Percentiles rank a stretch among this genome's conserved stretches.
phyloP scores from a whole-genome alignment of 2,329 filamentous ascomycete genomes.

The Aspergillus cejpii region DNA sequence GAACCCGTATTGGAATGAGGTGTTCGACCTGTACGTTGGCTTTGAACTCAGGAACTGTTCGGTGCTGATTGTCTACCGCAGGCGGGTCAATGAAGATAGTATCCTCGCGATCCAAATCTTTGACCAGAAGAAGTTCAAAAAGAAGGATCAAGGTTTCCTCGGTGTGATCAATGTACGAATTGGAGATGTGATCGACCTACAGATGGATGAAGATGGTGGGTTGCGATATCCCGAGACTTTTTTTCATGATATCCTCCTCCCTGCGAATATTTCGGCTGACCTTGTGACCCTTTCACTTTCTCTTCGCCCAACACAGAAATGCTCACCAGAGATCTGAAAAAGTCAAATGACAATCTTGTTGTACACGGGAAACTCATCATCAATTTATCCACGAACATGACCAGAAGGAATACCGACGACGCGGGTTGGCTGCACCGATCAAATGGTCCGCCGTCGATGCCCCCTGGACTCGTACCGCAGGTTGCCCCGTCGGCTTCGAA shows the following conservation, averaged over 20 bases:
- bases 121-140: conserved; percentile 99
- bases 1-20: conserved; percentile 99
- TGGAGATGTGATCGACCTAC: conserved; percentile 87
- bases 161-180: conserved; percentile 96
- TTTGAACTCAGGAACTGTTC: not conserved
- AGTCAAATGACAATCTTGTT: conserved; percentile 94
- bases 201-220: conserved; percentile 83
- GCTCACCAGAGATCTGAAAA: conserved; percentile 94
- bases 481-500: conserved; percentile 23
- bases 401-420: conserved; percentile 57
- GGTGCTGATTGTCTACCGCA: conserved; percentile 37
- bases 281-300: conserved; percentile 17
- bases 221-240: conserved; percentile 19
- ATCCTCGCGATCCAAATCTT: conserved; percentile 98
- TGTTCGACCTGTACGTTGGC: conserved; percentile 80
- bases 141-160: conserved; percentile 98
- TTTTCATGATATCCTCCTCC: no score
- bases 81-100: conserved; percentile 86
- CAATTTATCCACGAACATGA: conserved; percentile 87
- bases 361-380: conserved; percentile 97
- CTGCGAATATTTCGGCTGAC: conserved; percentile 18
- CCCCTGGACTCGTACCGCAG: conserved; percentile 36
- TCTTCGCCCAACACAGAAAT: conserved; percentile 61
- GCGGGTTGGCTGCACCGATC: conserved; percentile 35
- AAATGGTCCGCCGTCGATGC: conserved; percentile 31